phyloP scores from a whole-genome alignment of 164 flowering plant genomes.

The Liquidambar formosana region DNA sequence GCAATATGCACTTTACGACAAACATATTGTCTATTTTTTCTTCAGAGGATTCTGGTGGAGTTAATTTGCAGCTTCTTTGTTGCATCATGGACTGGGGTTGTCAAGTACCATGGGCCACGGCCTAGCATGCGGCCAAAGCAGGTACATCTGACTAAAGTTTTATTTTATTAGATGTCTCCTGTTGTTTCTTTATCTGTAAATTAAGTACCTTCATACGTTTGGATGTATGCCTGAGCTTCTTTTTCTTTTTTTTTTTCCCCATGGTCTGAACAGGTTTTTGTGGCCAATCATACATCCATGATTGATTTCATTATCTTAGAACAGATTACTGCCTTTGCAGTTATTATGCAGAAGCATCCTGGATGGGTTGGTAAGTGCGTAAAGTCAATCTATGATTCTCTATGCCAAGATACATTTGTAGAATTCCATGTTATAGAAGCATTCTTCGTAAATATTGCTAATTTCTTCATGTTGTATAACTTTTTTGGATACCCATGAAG shows the following conservation, averaged over 20 bases:
- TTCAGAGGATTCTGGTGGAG: slow-evolving; percentile 87
- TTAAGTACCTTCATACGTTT: background rate
- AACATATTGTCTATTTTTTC: slow-evolving; percentile 13
- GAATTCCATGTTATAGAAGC: too few relatives aligned
- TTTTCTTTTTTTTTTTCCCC: slow-evolving; percentile 15
- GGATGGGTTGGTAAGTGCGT: slow-evolving; percentile 98
- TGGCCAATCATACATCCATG: slow-evolving; percentile 99
- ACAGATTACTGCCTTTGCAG: slow-evolving; percentile 99
- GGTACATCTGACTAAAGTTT: slow-evolving; percentile 32
- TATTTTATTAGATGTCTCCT: background rate
- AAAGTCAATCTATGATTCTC: background rate
- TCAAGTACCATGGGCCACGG: slow-evolving; percentile 94
- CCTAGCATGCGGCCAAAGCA: slow-evolving; percentile 89
- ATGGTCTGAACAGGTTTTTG: slow-evolving; percentile 72
- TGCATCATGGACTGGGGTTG: slow-evolving; percentile 99
- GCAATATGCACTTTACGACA: background rate
- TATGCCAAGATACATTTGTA: too few relatives aligned
- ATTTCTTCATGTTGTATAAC: too few relatives aligned
- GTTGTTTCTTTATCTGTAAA: background rate
- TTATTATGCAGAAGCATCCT: slow-evolving; percentile 99
- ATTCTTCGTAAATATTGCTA: too few relatives aligned
- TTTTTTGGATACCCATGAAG: too few relatives aligned
- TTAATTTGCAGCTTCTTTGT: slow-evolving; percentile 92
- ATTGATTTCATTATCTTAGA: slow-evolving; percentile 94
- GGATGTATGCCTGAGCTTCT: background rate